Conservation (phyloP, 164 flowering plant genomes). For the Akebia trifoliata region DNA sequence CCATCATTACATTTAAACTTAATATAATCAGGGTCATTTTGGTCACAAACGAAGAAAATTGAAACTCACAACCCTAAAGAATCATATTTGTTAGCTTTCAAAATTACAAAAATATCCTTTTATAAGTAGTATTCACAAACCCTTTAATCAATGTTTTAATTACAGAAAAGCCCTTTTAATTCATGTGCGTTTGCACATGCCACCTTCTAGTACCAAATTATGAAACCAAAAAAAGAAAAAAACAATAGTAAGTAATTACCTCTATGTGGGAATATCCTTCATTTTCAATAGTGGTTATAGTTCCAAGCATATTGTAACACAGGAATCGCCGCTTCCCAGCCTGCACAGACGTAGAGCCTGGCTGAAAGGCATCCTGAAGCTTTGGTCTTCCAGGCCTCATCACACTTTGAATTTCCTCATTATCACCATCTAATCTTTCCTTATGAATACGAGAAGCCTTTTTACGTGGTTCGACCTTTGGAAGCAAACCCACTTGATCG, state of each 20-base stretch:
- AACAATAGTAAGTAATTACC: slow-evolving; percentile 33
- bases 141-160: too few species aligned
- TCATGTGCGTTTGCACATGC: too few species aligned
- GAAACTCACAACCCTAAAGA: too few species aligned
- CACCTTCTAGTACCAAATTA: neutral
- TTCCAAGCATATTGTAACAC: slow-evolving; percentile 95
- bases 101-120: too few species aligned
- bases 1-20: too few species aligned
- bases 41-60: too few species aligned
- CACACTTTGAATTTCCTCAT: slow-evolving; percentile 26
- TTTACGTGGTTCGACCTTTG: slow-evolving; percentile 45
- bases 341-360: slow-evolving; percentile 78
- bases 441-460: slow-evolving; percentile 32
- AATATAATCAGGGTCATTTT: too few species aligned
- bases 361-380: slow-evolving; percentile 89
- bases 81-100: too few species aligned
- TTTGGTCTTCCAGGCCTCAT: slow-evolving; percentile 28
- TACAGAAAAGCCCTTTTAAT: too few species aligned
- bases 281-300: slow-evolving; percentile 70
- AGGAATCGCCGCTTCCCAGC: slow-evolving; percentile 74
- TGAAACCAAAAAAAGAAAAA: neutral
- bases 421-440: slow-evolving; percentile 27
- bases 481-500: slow-evolving; percentile 32
- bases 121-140: too few species aligned
- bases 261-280: slow-evolving; percentile 90